Evolutionary conservation across 768 basidiomycete species (phyloP).

Genomic region (Boletus rufocinnamomeus): DNA sequence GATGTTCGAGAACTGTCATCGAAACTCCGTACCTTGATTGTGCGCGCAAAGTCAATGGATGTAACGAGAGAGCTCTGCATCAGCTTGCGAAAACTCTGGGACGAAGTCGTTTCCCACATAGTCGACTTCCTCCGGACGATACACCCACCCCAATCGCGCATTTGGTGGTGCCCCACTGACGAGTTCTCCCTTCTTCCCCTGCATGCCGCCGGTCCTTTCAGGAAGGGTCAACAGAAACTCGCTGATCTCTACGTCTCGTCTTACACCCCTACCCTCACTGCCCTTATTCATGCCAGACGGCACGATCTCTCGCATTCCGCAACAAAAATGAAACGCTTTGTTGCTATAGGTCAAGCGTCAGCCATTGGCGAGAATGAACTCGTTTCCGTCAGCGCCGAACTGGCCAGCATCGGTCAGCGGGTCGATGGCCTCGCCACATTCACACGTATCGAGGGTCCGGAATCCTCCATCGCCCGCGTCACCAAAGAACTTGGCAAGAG

Average conservation of each 20-base stretch:
- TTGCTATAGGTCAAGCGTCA: conserved; percentile 1
- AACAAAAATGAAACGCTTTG: background rate
- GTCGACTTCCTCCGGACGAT: background rate
- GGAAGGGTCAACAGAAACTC: no score
- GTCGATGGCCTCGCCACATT: background rate
- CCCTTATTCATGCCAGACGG: no score
- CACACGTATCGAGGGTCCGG: background rate
- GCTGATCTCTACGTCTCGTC: no score
- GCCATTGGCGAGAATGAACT: conserved; percentile 5
- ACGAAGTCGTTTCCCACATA: background rate
- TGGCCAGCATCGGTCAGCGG: background rate
- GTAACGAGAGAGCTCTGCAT: background rate
- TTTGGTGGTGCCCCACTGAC: background rate
- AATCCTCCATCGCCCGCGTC: no score
- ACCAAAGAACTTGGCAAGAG: no score
- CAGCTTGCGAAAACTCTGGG: background rate
- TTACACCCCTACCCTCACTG: no score
- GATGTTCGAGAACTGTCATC: background rate
- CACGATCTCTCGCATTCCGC: background rate
- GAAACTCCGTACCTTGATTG: background rate
- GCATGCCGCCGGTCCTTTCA: no score
- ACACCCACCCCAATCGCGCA: background rate
- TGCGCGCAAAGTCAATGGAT: background rate
- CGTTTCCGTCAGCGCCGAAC: background rate
- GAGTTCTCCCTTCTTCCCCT: no score